Evolutionary conservation across 352 stramenopile species (phyloP).

Genomic region (Globisporangium iwayamae): DNA sequence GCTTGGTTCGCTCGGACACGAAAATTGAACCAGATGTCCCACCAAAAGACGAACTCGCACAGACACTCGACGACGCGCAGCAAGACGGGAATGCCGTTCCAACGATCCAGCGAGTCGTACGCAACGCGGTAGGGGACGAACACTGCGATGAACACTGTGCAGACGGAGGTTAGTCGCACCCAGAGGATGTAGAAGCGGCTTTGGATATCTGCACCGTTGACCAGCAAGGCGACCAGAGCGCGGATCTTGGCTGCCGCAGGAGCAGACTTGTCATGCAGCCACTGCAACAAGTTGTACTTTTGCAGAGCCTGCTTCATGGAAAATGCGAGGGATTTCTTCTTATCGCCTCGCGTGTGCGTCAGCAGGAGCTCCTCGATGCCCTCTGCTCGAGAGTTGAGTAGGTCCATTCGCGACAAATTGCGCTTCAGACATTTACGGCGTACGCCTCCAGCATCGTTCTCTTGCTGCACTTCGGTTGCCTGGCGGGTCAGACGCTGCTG

Average conservation of each 20-base stretch:
- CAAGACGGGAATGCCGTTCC: conserved; percentile 32
- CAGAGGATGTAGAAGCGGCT: conserved; percentile 51
- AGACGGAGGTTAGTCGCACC: conserved; percentile 40
- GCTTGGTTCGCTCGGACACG: conserved; percentile 40
- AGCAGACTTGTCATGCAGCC: conserved; percentile 3
- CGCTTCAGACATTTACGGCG: conserved; percentile 23
- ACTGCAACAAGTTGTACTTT: conserved; percentile 1
- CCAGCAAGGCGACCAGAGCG: conserved; percentile 12
- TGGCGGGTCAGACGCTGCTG: conserved; percentile 49
- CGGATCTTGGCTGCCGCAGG: not conserved
- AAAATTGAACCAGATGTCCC: conserved; percentile 64
- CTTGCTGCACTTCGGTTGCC: conserved; percentile 33
- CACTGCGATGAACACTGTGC: conserved; percentile 46
- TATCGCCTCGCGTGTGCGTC: conserved; percentile 20
- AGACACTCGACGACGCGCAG: conserved; percentile 30
- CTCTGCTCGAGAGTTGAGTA: conserved; percentile 43
- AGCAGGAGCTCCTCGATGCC: conserved; percentile 53
- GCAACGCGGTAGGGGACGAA: conserved; percentile 49
- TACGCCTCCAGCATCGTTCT: conserved; percentile 11
- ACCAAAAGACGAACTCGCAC: conserved; percentile 47
- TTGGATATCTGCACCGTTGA: conserved; percentile 49
- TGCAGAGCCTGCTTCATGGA: conserved; percentile 8
- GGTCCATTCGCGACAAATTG: conserved; percentile 34
- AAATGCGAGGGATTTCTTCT: conserved; percentile 16
- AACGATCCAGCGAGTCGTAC: conserved; percentile 50